phyloP scores from a whole-genome alignment of 2,329 filamentous ascomycete species.

The Eurotiales sp. region DNA sequence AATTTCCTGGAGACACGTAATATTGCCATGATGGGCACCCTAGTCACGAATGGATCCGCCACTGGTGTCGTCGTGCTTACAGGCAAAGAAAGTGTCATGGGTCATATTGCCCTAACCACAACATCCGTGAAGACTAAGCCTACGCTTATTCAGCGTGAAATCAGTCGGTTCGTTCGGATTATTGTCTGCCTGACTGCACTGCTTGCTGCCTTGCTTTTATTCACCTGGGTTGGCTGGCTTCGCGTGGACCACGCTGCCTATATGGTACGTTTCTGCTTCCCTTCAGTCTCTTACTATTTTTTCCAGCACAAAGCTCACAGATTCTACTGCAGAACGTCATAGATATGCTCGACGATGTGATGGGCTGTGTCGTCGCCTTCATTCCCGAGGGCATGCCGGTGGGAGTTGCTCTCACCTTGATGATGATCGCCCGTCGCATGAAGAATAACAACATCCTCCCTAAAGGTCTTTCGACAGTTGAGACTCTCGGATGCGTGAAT shows the following conservation, averaged over 20 bases:
- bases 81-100: constrained; percentile 70
- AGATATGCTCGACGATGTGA: constrained; percentile 67
- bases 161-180: constrained; percentile 67
- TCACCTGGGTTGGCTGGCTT: constrained; percentile 64
- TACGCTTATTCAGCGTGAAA: constrained; percentile 68
- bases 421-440: constrained; percentile 74
- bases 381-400: constrained; percentile 75
- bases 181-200: constrained; percentile 65
- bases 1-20: constrained; percentile 77
- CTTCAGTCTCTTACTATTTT: no score
- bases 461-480: constrained; percentile 75
- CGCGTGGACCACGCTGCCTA: constrained; percentile 61
- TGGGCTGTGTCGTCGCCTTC: constrained; percentile 70
- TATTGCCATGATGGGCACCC: constrained; percentile 73
- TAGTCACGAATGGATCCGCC: constrained; percentile 68
- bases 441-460: constrained; percentile 70
- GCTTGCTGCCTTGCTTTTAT: constrained; percentile 53
- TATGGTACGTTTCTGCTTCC: no score
- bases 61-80: constrained; percentile 68
- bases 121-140: constrained; percentile 65
- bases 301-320: no score
- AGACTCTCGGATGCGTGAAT: constrained; percentile 70
- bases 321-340: no score
- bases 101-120: constrained; percentile 69
- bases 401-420: constrained; percentile 66